Evolutionary conservation across 306 rosid genomes (phyloP).

Genomic region (Alnus rubra): DNA sequence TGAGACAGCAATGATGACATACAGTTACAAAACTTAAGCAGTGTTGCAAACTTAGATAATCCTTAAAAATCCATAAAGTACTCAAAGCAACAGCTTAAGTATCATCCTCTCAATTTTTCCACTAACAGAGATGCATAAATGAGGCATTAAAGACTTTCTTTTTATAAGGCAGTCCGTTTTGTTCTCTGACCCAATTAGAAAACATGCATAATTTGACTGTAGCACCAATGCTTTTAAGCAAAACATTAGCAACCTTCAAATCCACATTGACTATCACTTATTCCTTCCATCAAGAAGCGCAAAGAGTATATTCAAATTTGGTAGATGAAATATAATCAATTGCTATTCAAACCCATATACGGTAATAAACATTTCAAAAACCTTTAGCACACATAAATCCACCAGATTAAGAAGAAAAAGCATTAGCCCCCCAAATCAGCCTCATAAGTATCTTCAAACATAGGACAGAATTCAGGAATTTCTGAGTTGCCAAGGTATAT

Average conservation of each 20-base stretch:
- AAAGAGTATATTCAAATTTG: neutral
- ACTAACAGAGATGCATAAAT: neutral
- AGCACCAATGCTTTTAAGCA: neutral
- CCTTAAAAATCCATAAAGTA: neutral
- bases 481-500: neutral
- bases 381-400: neutral
- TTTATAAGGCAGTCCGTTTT: neutral
- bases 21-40: neutral
- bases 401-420: neutral
- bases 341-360: neutral
- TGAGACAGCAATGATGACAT: neutral
- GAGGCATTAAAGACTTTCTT: neutral
- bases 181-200: neutral
- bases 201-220: neutral
- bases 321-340: neutral
- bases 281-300: neutral
- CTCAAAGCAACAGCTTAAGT: neutral
- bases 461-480: neutral
- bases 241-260: neutral
- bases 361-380: neutral
- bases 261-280: neutral
- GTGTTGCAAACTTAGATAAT: neutral
- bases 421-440: neutral
- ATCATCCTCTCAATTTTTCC: neutral
- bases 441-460: neutral